phyloP scores from a whole-genome alignment of 208 protist species.

The Trypanosoma theileri region DNA sequence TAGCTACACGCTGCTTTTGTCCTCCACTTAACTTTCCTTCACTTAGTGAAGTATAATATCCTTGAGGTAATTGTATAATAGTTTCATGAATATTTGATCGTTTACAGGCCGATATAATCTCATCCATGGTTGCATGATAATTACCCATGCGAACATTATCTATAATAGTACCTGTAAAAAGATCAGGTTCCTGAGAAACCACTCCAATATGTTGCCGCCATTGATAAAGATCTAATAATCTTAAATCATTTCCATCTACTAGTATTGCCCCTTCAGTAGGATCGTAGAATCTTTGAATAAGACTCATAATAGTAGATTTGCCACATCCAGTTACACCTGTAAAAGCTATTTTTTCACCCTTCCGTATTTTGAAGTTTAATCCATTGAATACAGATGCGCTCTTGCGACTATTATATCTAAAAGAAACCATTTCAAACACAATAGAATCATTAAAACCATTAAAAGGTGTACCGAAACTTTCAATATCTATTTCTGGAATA shows the following conservation, averaged over 20 bases:
- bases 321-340: constrained; percentile 58
- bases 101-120: constrained; percentile 42
- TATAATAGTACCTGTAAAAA: constrained; percentile 76
- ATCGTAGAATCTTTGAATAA: constrained; percentile 83
- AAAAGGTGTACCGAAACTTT: constrained; percentile 7
- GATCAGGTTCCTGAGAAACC: constrained; percentile 75
- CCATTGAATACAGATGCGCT: constrained; percentile 20
- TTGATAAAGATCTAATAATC: constrained; percentile 35
- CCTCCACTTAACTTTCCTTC: constrained; percentile 79
- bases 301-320: constrained; percentile 44
- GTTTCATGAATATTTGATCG: constrained; percentile 66
- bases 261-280: constrained; percentile 50
- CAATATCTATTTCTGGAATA: constrained; percentile 37
- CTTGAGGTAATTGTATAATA: constrained; percentile 25
- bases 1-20: constrained; percentile 79
- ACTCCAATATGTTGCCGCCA: constrained; percentile 62
- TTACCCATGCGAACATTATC: constrained; percentile 67
- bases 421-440: constrained; percentile 33
- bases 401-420: constrained; percentile 31
- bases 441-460: constrained; percentile 26
- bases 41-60: constrained; percentile 81
- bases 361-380: constrained; percentile 23
- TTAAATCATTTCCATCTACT: constrained; percentile 63
- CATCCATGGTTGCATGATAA: constrained; percentile 26
- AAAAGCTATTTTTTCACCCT: constrained; percentile 39